Evolutionary conservation across 2,329 filamentous ascomycete species (phyloP), one percentile per base, ranked within the genome.

Genomic region (Tetracladium maxilliforme): DNA sequence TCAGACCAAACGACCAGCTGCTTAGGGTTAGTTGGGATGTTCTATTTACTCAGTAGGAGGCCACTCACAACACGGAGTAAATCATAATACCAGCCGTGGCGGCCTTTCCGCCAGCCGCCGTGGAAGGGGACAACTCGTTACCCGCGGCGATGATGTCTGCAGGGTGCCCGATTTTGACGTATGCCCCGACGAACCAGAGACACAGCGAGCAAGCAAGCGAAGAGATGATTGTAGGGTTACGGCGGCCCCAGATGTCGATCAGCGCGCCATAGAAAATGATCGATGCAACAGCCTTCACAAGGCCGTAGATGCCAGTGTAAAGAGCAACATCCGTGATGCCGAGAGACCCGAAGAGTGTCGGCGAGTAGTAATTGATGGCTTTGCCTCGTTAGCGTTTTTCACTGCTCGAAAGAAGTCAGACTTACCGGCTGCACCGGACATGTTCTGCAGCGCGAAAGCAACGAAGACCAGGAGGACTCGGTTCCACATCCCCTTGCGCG

Each of bases 51-150:
- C n/a, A 23, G 54, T 54, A 29, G 51, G 57, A 3, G 51, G 54
- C 51, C 51, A 58, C 61, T 33, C 53, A 64, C 41, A 65, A 64
- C 22, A 64, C 50, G 2, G 53, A 61, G 33, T 65, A 67, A 2
- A 67, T 45, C 46, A 66, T 67, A 14, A 68, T 57, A 38, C 60
- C 61, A 4, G 61, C 61, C 16, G 62, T 65, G 6, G 63, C 62
- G 10, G 62, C 51, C 29, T 60, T 56, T 0, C 62, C 64, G 29
- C 59, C 61, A 4, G 53, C 56, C 4, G 41, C 40, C 0, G 51
- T 56, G 1, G 51, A 54, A 6, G 51, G 40, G 1, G 57, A 56
- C 6, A 51, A 45, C 3, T 55, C 39, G 9, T 47, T 42, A 6
- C 60, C 61, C 3, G 48, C 47, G 1, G 41, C 46, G 20, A 62